phyloP scores from a whole-genome alignment of 2,329 filamentous ascomycete genomes.

The Nemania abortiva region DNA sequence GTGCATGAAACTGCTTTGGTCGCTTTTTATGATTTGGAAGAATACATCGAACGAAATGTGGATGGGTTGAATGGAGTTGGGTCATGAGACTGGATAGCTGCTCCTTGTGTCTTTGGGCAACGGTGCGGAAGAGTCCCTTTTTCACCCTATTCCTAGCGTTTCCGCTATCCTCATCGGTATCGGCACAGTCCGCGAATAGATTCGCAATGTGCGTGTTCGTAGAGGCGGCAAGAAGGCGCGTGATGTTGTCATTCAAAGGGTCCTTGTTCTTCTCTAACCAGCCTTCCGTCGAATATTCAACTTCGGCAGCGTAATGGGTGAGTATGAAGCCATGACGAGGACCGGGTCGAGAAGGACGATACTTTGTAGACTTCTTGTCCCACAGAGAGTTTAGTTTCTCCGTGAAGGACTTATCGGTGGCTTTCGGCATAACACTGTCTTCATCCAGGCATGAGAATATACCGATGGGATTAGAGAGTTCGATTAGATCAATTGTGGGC shows the following conservation, averaged over 20 bases:
- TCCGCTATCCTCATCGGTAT: slow-evolving; percentile 78
- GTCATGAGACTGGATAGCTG: slow-evolving; percentile 96
- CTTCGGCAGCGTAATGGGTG: slow-evolving; percentile 97
- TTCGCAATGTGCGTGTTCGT: slow-evolving; percentile 84
- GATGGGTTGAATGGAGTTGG: slow-evolving; percentile 94
- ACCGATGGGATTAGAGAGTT: slow-evolving; percentile 95
- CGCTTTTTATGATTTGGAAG: slow-evolving; percentile 98
- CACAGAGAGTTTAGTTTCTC: slow-evolving; percentile 97
- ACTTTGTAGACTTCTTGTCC: slow-evolving; percentile 96
- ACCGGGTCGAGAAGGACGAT: slow-evolving; percentile 85
- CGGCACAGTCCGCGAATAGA: slow-evolving; percentile 89
- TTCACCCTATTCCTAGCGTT: slow-evolving; percentile 85
- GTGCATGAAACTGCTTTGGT: slow-evolving; percentile 90
- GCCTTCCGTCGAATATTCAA: slow-evolving; percentile 93
- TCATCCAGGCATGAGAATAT: slow-evolving; percentile 99
- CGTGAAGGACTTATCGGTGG: slow-evolving; percentile 95
- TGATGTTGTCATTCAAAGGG: slow-evolving; percentile 96
- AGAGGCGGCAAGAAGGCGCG: slow-evolving; percentile 85
- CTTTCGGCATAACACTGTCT: slow-evolving; percentile 98
- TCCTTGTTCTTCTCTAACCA: slow-evolving; percentile 99
- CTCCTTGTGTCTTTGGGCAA: slow-evolving; percentile 96
- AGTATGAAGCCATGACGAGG: slow-evolving; percentile 85
- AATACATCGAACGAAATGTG: slow-evolving; percentile 98
- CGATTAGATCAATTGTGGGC: slow-evolving; percentile 97
- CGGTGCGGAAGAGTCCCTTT: slow-evolving; percentile 95